Base-by-base conservation (phyloP, 345 rosid species). In the Draba incana region DNA sequence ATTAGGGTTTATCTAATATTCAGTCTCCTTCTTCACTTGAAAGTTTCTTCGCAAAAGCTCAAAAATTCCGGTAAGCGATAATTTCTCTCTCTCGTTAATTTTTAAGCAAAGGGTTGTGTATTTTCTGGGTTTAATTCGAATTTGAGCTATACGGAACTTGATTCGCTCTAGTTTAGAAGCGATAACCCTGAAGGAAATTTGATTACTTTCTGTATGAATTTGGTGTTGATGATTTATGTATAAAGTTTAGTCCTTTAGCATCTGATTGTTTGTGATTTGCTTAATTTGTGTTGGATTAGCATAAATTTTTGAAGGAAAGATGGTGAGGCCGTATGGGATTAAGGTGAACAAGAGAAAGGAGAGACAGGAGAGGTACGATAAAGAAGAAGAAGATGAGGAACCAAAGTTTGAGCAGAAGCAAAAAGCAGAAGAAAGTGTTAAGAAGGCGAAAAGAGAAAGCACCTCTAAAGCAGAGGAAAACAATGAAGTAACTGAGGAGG, bases 261-360 rank as follows among this genome's bases (percentile, higher is more conserved):
- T 46, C 45, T 45, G 50, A 12, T 15, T 59, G 2, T 57, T 6
- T 4, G 10, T 64, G 43, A 55, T 72, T 12, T 23, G 5, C 37
- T 67, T 61, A 5, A 44, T 42, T 45, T 12, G 39, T 62, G 68
- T 53, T 56, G 12, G 45, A 23, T 45, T 23, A 52, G 55, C 25
- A 8, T 23, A 14, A 2, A 15, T 30, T 24, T 53, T 53, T 31
- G 14, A 12, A 49, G 46, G 64, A 71, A 20, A 75, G 49, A 92
- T 92, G 96, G 92, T 84, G 76, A 57, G 92, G 81, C 83, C 84
- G 2, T 88, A 77, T 61, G 84, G 78, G 50, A 57, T 83, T 15
- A 89, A 89, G 60, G 86, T 86, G 75, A 69, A 81, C 55, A 91
- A 85, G 81, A 75, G 82, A 69, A 86, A 83, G 86, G 84, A 81